Conservation (phyloP, 208 protist genomes). For the Leishmania mexicana region DNA sequence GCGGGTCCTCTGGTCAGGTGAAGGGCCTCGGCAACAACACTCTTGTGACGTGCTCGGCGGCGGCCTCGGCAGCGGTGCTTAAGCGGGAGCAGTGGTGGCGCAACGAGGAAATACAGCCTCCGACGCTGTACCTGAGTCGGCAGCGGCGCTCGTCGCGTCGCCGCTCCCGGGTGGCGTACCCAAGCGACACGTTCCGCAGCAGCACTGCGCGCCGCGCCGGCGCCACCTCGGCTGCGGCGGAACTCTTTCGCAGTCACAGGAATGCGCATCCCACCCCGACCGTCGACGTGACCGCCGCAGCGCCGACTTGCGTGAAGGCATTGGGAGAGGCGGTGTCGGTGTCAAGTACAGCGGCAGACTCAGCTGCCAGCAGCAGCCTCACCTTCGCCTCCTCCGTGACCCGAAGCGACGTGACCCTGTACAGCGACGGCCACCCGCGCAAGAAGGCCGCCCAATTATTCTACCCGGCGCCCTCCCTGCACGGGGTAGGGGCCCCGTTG, state of each 20-base stretch:
- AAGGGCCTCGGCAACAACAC: not conserved
- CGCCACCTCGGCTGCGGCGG: slow-evolving; percentile 29
- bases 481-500: not conserved
- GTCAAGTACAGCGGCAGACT: not conserved
- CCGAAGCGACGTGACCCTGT: slow-evolving; percentile 4
- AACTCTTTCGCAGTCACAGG: slow-evolving; percentile 9
- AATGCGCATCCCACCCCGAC: not conserved
- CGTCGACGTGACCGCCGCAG: not conserved
- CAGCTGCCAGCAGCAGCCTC: not conserved
- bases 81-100: slow-evolving; percentile 5
- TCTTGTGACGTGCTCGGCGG: not conserved
- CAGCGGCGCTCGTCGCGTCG: slow-evolving; percentile 23
- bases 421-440: slow-evolving; percentile 17
- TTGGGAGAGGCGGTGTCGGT: not conserved
- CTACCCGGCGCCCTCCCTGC: slow-evolving; percentile 6
- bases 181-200: slow-evolving; percentile 25
- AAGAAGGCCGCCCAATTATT: slow-evolving; percentile 17
- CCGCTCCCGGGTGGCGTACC: slow-evolving; percentile 8
- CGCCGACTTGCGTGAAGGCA: not conserved
- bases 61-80: slow-evolving; percentile 2
- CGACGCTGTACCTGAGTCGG: slow-evolving; percentile 22
- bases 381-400: not conserved
- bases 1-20: not conserved
- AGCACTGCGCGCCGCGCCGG: slow-evolving; percentile 25
- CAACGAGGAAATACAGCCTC: slow-evolving; percentile 12